phyloP scores from a whole-genome alignment of 345 rosid species.

The Mallotus nudiflorus region DNA sequence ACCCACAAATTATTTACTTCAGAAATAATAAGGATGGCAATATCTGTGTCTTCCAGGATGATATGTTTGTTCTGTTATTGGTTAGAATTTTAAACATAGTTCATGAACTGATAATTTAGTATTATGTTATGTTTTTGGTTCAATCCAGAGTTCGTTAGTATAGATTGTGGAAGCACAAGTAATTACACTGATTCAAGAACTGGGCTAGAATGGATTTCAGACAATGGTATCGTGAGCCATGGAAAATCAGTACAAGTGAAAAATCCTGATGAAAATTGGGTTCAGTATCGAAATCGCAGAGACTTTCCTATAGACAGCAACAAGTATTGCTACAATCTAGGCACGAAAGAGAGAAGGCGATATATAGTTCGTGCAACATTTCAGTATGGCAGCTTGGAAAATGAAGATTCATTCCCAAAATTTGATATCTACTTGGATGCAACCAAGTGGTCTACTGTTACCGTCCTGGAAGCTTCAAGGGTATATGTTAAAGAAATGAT shows the following conservation, averaged over 20 bases:
- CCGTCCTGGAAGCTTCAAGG: conserved; percentile 62
- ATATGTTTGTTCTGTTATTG: too few species aligned
- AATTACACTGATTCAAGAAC: conserved; percentile 71
- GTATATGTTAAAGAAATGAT: conserved; percentile 79
- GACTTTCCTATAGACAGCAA: conserved; percentile 78
- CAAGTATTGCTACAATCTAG: conserved; percentile 79
- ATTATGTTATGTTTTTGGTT: background rate
- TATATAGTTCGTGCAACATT: conserved; percentile 92
- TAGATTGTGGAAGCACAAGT: conserved; percentile 82
- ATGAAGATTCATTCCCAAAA: conserved; percentile 73
- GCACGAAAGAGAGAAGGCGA: conserved; percentile 70
- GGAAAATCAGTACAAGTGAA: conserved; percentile 50
- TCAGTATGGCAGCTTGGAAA: conserved; percentile 55
- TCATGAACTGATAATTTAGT: background rate
- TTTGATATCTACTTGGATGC: conserved; percentile 85
- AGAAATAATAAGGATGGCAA: background rate
- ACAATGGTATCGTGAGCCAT: conserved; percentile 48
- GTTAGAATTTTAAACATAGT: too few species aligned
- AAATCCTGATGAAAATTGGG: conserved; percentile 38
- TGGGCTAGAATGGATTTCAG: conserved; percentile 86
- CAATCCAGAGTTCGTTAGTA: conserved; percentile 71
- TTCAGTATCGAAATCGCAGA: conserved; percentile 59
- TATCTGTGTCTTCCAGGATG: background rate
- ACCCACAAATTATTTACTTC: background rate
- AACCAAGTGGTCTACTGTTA: conserved; percentile 89